phyloP scores from a whole-genome alignment of 306 rosid species.

The Mimosa pudica region DNA sequence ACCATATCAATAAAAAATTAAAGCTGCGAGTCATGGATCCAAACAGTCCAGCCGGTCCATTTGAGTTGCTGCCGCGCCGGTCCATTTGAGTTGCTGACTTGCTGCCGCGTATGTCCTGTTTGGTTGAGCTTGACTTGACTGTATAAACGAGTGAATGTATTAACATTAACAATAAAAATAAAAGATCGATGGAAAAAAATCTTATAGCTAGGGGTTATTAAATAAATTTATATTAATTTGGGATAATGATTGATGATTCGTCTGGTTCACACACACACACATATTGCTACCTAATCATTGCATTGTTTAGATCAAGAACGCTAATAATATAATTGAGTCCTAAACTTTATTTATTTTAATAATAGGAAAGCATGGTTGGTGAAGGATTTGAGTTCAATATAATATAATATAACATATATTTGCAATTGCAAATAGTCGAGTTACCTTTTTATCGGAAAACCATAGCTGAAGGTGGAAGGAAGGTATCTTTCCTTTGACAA shows the following conservation, averaged over 20 bases:
- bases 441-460: background rate
- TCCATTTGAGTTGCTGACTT: constrained; percentile 31
- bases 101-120: constrained; percentile 8
- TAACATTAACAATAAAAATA: background rate
- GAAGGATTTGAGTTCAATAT: background rate
- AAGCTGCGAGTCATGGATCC: background rate
- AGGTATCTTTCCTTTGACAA: constrained; percentile 3
- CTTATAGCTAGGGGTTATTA: background rate
- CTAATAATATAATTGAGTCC: background rate
- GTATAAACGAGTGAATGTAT: background rate
- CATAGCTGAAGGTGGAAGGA: constrained; percentile 20
- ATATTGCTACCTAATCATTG: background rate
- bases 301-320: background rate
- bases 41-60: constrained; percentile 20
- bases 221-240: background rate
- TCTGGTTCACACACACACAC: background rate
- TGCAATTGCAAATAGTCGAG: background rate
- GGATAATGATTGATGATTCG: background rate
- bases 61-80: constrained; percentile 27
- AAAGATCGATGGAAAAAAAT: background rate
- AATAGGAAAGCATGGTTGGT: background rate
- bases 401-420: background rate
- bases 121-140: constrained; percentile 23
- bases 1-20: background rate
- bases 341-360: background rate